A percentile compares a stretch with the other conserved stretches of the same genome.
phyloP scores from a whole-genome alignment of 306 rosid genomes.

The Vachellia pachyceras region DNA sequence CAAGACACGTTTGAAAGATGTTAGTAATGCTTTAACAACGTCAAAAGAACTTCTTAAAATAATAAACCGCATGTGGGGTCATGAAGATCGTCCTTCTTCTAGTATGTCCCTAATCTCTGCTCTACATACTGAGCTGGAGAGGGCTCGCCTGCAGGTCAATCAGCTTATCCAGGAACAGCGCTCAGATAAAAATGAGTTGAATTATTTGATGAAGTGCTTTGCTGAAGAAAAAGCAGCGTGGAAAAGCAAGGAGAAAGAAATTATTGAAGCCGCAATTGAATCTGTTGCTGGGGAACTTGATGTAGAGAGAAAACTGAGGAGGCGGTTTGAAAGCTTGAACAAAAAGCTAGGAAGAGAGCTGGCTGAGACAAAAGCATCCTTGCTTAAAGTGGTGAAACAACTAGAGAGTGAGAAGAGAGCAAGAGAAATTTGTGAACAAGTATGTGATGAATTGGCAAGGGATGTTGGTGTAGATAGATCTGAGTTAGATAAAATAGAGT shows the following conservation, averaged over 20 bases:
- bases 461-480: slow-evolving; percentile 73
- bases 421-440: slow-evolving; percentile 88
- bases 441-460: slow-evolving; percentile 81
- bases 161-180: slow-evolving; percentile 93
- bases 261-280: slow-evolving; percentile 96
- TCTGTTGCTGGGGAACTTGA: slow-evolving; percentile 91
- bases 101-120: slow-evolving; percentile 93
- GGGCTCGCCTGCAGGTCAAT: slow-evolving; percentile 92
- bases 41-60: slow-evolving; percentile 94
- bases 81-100: slow-evolving; percentile 86
- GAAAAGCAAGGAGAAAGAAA: slow-evolving; percentile 83
- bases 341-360: slow-evolving; percentile 93
- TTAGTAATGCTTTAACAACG: slow-evolving; percentile 84
- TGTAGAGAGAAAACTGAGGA: slow-evolving; percentile 83
- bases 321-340: slow-evolving; percentile 89
- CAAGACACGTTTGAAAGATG: slow-evolving; percentile 83
- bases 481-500: slow-evolving; percentile 63
- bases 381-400: slow-evolving; percentile 81
- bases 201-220: slow-evolving; percentile 83
- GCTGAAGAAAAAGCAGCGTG: slow-evolving; percentile 96
- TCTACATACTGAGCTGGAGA: slow-evolving; percentile 90
- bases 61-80: slow-evolving; percentile 91
- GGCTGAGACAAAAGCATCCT: slow-evolving; percentile 86
- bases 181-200: slow-evolving; percentile 75
- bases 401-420: slow-evolving; percentile 94